Base-by-base conservation (phyloP, 768 basidiomycete genomes). In the Tricholoma sp. region DNA sequence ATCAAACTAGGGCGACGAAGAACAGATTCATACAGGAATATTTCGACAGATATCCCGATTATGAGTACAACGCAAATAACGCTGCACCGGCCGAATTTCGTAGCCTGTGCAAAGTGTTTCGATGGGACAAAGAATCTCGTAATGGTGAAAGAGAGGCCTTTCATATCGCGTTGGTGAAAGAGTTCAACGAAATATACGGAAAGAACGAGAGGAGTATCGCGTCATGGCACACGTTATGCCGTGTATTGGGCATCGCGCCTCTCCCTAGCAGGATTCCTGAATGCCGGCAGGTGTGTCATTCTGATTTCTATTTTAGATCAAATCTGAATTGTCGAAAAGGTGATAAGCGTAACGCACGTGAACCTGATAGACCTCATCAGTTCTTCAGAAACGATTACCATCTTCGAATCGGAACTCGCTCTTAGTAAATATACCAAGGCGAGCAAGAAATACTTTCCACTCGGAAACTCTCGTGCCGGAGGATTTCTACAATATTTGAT, bases 131-230 rank as follows among this genome's bases (percentile, higher is more conserved):
- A 42, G 0, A 18, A 13, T 3, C 24, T 15, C 20, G 32, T 7
- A 42, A 61, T 0, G 42, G 56, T 8, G 18, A 53, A 1, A 59
- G 54, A 3, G 42, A 50, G 2, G 29, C 49, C 8, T 73, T 72
- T 57, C 56, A 68, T 20, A 57, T 64, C 41, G 75, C 69, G 0
- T 39, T 76, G 17, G 69, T 68, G 0, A 6, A 54, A 36, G 64
- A 70, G 18, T 77, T 76, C 66, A 74, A 72, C 41, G 13, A 11
- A 1, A 66, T 51, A 1, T 77, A 69, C 48, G 74, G 74, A 1
- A 70, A 60, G 2, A 66, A 76, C 28, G 67, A 59, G 2, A 44
- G 69, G 15, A 63, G 63, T 48, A 54, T 74, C 10, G 57, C 53
- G 2, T 59, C 64, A 0, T 74, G 74, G 74, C 64, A 68, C 36